These are phyloP conservation scores for Carex myosuroides DNA, from an alignment of 176 grass and related monocot species.

Conservation along the genomic window DNA sequence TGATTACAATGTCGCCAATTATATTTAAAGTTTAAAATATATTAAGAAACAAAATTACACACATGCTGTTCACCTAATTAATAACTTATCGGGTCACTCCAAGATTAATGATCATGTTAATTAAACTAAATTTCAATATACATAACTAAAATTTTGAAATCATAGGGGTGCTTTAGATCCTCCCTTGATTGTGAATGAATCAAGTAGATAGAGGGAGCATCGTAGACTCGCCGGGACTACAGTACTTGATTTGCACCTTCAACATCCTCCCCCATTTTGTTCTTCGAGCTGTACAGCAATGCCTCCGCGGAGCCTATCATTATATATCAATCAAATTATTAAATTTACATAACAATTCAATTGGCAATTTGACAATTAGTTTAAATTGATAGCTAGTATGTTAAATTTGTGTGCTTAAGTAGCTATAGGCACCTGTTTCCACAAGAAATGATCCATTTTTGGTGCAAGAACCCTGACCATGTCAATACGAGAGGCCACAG, in stretches of 20 bases:
- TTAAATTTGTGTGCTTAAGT: background rate
- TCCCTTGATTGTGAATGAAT: background rate
- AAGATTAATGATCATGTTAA: too few species aligned
- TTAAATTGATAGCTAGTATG: too few species aligned
- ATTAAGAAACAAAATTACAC: too few species aligned
- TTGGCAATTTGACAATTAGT: too few species aligned
- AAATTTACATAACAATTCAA: background rate
- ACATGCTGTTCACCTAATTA: too few species aligned
- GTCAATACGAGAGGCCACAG: background rate
- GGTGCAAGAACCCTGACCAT: conserved; percentile 9
- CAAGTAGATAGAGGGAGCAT: background rate
- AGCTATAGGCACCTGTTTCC: background rate
- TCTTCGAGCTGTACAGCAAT: background rate
- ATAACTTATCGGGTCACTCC: too few species aligned
- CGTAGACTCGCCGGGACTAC: background rate
- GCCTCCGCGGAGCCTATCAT: conserved; percentile 17
- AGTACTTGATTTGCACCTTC: conserved; percentile 20
- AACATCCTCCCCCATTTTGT: conserved; percentile 8
- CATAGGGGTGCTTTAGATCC: too few species aligned
- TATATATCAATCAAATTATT: background rate
- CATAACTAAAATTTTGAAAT: too few species aligned
- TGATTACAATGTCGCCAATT: too few species aligned
- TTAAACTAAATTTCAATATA: too few species aligned
- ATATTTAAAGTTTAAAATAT: too few species aligned
- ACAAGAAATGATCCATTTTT: conserved; percentile 14